Evolutionary conservation across 805 yeast genomes (phyloP).

Genomic region (Wickerhamiella kurtzmanii): DNA sequence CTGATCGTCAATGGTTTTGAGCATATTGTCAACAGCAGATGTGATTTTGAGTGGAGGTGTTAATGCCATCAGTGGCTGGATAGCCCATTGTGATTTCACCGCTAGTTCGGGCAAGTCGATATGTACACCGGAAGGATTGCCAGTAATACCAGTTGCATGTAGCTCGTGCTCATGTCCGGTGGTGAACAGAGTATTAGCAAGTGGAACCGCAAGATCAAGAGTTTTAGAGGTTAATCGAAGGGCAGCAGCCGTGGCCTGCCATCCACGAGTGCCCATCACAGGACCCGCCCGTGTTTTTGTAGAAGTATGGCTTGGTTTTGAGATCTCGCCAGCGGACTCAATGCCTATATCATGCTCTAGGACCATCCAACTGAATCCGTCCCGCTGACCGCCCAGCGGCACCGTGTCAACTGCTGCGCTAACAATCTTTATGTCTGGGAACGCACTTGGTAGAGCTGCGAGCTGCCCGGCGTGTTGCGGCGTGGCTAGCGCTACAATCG

Average conservation of each 20-base stretch:
- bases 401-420: conserved; percentile 23
- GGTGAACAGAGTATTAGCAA: conserved; percentile 25
- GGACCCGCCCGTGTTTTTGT: conserved; percentile 13
- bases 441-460: conserved; percentile 7
- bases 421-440: conserved; percentile 19
- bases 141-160: conserved; percentile 3
- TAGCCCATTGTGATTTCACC: conserved; percentile 2
- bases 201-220: conserved; percentile 19
- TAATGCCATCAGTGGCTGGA: conserved; percentile 13
- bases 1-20: conserved; percentile 39
- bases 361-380: conserved; percentile 21
- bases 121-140: conserved; percentile 15
- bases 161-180: conserved; percentile 18
- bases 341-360: conserved; percentile 13
- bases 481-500: conserved; percentile 24
- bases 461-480: conserved; percentile 25
- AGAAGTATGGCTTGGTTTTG: neutral
- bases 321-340: conserved; percentile 10
- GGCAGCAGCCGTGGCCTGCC: conserved; percentile 10
- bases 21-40: conserved; percentile 40
- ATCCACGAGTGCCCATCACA: conserved; percentile 4
- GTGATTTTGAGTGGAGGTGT: conserved; percentile 31
- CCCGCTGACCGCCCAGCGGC: conserved; percentile 23
- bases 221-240: neutral
- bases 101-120: conserved; percentile 8